Base-by-base conservation (phyloP, 1,139 yeast genomes). In the Scheffersomyces lignicola region DNA sequence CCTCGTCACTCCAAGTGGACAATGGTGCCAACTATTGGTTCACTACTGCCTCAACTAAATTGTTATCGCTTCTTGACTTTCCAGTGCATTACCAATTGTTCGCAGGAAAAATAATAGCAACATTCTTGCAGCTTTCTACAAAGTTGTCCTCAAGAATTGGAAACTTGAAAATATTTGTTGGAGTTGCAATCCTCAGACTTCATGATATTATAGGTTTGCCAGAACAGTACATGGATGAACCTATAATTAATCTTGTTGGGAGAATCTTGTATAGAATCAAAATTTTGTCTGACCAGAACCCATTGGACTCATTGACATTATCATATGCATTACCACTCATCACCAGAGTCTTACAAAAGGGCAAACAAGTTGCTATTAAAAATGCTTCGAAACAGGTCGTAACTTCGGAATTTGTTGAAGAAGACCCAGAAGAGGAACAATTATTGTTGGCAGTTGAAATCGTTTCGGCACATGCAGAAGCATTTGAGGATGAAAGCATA, bases 371-470 rank as follows among this genome's bases (percentile, higher is more conserved):
- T 29, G 75, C 84, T 1, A 49, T 73, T 35, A 73, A 64, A 46
- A 76, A 73, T 47, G 65, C 79, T 1, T 65, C 68, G 20, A 80
- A 79, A 32, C 56, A 52, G 36, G 68, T 58, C 2, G 73, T 65
- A 23, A 76, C 69, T 39, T 74, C 78, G 28, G 96, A 76, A 54
- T 85, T 76, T 63, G 78, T 69, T 23, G 83, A 83, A 42, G 94
- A 85, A 52, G 95, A 86, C 42, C 85, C 84, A 18, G 86, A 84
- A 50, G 97, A 90, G 56, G 97, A 90, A 56, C 95, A 87, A 47
- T 63, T 88, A 32, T 62, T 86, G 38, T 65, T 92, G 39, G 86
- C 92, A 0, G 62, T 90, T 44, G 95, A 89, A 50, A 80, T 89
- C 33, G 67, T 92, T 27, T 69, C 87, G 0, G 71, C 78, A 9